Percentiles rank a stretch among this genome's conserved stretches.
phyloP scores from a whole-genome alignment of 345 rosid genomes.

The Brassica cretica region DNA sequence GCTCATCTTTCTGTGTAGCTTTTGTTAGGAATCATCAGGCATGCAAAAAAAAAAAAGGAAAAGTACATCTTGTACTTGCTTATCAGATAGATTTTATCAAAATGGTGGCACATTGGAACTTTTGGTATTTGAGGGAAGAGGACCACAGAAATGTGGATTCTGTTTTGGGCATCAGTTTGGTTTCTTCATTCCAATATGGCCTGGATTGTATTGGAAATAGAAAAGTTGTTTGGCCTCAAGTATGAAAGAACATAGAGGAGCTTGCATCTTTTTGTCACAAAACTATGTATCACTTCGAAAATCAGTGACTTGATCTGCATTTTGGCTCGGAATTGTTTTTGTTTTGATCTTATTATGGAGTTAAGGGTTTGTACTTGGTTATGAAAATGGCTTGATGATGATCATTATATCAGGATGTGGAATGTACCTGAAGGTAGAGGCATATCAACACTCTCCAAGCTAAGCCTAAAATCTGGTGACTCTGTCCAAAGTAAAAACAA shows the following conservation, averaged over 20 bases:
- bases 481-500: background rate
- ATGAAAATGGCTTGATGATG: background rate
- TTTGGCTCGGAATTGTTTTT: constrained; percentile 1
- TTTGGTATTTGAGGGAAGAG: background rate
- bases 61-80: background rate
- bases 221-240: background rate
- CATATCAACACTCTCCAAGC: constrained; percentile 26
- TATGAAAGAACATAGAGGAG: background rate
- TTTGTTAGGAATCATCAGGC: background rate
- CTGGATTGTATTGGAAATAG: background rate
- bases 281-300: background rate
- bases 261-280: background rate
- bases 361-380: background rate
- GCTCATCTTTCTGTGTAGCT: constrained; percentile 18
- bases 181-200: background rate
- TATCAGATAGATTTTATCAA: constrained; percentile 3
- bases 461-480: constrained; percentile 12
- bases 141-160: no score
- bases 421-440: constrained; percentile 24
- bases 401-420: constrained; percentile 29
- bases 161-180: background rate
- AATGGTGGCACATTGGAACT: background rate
- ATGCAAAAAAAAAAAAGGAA: background rate
- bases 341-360: background rate
- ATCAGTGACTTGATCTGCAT: background rate